phyloP scores from a whole-genome alignment of 805 yeast species.

The Candida bentonensis region DNA sequence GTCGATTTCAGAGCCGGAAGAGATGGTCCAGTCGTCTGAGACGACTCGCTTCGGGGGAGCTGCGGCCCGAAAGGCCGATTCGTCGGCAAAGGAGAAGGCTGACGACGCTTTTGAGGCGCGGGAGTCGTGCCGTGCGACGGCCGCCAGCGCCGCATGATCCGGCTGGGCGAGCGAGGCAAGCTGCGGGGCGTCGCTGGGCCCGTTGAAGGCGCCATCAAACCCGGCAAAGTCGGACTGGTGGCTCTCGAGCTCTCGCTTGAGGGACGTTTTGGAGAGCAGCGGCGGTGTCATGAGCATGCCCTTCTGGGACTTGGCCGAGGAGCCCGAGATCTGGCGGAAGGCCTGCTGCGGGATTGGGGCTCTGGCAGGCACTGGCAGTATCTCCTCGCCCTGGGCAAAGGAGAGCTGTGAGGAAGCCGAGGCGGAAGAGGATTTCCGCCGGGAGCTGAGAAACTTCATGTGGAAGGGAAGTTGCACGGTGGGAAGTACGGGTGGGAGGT shows the following conservation, averaged over 20 bases:
- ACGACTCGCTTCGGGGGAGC: neutral
- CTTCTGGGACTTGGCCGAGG: neutral
- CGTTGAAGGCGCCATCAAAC: neutral
- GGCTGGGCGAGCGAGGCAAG: neutral
- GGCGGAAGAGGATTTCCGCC: neutral
- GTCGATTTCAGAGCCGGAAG: constrained; percentile 1
- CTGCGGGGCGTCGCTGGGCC: neutral
- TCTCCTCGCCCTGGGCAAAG: neutral
- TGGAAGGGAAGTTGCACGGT: neutral
- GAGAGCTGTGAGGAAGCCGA: neutral
- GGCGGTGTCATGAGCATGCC: neutral
- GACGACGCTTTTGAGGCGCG: neutral
- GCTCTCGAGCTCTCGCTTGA: neutral
- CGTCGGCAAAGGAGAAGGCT: neutral
- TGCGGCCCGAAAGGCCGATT: neutral
- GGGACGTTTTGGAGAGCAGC: neutral
- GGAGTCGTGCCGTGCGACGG: neutral
- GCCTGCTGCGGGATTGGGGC: neutral
- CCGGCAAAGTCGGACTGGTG: neutral
- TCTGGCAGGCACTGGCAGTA: neutral
- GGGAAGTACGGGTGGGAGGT: neutral
- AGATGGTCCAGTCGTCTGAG: neutral
- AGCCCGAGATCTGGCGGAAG: neutral
- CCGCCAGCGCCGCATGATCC: neutral
- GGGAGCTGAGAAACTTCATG: neutral